Percentiles rank a stretch among this genome's conserved stretches.
Evolutionary conservation across 2,329 filamentous ascomycete genomes (phyloP).

Genomic region (Ceratocystis cacaofunesta): DNA sequence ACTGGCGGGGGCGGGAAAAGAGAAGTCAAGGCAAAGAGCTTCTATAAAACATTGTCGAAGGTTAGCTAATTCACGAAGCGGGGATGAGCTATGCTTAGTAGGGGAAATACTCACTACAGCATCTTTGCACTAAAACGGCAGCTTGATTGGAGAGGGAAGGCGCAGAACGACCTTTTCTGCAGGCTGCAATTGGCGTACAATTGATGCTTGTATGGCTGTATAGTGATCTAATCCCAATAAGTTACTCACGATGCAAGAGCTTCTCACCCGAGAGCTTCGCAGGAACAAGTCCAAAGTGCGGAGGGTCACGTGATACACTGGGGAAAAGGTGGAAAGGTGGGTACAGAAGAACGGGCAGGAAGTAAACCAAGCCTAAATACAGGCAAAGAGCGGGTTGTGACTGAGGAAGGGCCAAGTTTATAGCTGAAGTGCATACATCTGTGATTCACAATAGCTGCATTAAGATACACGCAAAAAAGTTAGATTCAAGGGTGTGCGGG

Average conservation of each 20-base stretch:
- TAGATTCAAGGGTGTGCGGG: too few species aligned
- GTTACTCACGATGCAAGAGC: constrained; percentile 4
- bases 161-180: neutral
- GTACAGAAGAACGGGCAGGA: neutral
- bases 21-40: neutral
- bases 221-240: neutral
- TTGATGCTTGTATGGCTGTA: neutral
- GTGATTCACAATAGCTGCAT: too few species aligned
- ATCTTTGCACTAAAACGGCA: neutral
- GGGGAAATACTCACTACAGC: neutral
- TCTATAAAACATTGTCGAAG: neutral
- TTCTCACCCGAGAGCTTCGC: neutral
- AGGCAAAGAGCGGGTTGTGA: neutral
- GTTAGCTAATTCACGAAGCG: neutral
- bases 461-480: too few species aligned
- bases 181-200: neutral
- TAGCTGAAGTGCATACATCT: too few species aligned
- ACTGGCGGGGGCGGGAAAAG: neutral
- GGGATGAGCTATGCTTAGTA: neutral
- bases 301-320: constrained; percentile 7
- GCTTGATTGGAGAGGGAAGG: neutral
- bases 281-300: neutral
- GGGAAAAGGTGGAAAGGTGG: constrained; percentile 5
- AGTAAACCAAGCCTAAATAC: constrained; percentile 5
- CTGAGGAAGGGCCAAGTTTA: neutral